Base-by-base conservation (phyloP, 2,329 filamentous ascomycete species). In the Cyclaneusma minus region DNA sequence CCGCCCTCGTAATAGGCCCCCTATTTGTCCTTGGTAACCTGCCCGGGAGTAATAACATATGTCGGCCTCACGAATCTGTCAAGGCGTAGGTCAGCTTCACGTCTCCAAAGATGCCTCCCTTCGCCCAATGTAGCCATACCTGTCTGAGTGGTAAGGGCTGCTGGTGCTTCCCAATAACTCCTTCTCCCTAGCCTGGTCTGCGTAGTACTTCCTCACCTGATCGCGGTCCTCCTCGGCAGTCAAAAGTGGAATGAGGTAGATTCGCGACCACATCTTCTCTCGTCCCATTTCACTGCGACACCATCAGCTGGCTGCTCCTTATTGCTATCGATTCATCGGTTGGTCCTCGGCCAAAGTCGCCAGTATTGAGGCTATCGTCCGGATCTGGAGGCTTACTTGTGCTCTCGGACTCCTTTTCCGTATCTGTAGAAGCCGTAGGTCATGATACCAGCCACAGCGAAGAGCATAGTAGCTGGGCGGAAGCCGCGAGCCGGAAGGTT, bases 241-340 rank as follows among this genome's bases (percentile, higher is more conserved):
- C 37, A 98, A 71, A 36, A 93, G 60, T 31, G 89, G 89, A 47
- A 87, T 89, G 37, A 98, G 66, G 58, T 95, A 73, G 56, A 98
- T 92, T 49, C 89, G 78, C 35, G 82, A 72, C 89, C 89, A 98
- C 71, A 93, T 89, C 65, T 95, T 98, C 51, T 98, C 89, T 44
- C 89, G 82, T 36, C 75, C 81, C 40, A 93, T 75, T 57, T 98
- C 89, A 49, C 85, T 94, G 44, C 29, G 21, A 16, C 28, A 15
- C 19, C 13, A 12, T 24, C 17, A n/a, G 12, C 14, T 14, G 21
- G 36, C 26, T 31, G 6, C n/a, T n/a, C 8, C 22, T 5, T 17
- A 13, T 27, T 16, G 17, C 21, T 11, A 31, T 22, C 34, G 29
- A 27, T 8, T 29, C 5, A 4, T 22, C 15, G 11, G 12, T 14